Evolutionary conservation across 2,329 filamentous ascomycete genomes (phyloP).

Genomic region (Metarhizium humberi): DNA sequence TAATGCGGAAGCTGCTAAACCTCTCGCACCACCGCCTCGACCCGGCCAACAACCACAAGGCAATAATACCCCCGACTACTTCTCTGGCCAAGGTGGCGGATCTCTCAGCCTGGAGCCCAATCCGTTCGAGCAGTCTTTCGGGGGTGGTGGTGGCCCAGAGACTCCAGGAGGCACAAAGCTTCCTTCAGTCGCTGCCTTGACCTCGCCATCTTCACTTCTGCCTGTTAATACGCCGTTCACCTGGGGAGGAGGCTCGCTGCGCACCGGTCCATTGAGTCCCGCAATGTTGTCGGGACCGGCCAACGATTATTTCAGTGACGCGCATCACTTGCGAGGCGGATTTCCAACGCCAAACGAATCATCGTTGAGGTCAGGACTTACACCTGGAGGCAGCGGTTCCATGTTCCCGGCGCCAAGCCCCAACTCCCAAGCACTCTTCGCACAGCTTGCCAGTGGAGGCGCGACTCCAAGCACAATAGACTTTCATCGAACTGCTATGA

Average conservation of each 20-base stretch:
- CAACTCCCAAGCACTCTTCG: constrained; percentile 75
- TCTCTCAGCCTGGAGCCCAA: constrained; percentile 77
- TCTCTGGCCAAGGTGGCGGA: constrained; percentile 45
- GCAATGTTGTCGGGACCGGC: constrained; percentile 88
- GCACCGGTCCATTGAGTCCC: constrained; percentile 88
- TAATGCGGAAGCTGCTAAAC: constrained; percentile 52
- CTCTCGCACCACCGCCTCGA: constrained; percentile 63
- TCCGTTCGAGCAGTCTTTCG: constrained; percentile 94
- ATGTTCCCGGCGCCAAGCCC: constrained; percentile 94
- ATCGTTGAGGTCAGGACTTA: constrained; percentile 80
- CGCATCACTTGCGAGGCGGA: constrained; percentile 65
- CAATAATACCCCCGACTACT: constrained; percentile 58
- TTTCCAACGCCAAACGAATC: constrained; percentile 97
- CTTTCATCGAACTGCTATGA: constrained; percentile 88
- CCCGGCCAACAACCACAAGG: constrained; percentile 39
- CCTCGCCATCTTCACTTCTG: constrained; percentile 76
- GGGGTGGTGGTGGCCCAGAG: constrained; percentile 52
- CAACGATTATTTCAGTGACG: constrained; percentile 82
- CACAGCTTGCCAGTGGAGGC: constrained; percentile 67
- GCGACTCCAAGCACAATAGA: constrained; percentile 87
- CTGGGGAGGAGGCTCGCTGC: constrained; percentile 76
- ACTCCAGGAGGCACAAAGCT: constrained; percentile 78
- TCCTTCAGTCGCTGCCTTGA: constrained; percentile 81
- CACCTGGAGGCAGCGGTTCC: constrained; percentile 87
- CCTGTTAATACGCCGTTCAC: constrained; percentile 66